phyloP scores from a whole-genome alignment of 1,139 yeast species.

The Fermentozyma sake region DNA sequence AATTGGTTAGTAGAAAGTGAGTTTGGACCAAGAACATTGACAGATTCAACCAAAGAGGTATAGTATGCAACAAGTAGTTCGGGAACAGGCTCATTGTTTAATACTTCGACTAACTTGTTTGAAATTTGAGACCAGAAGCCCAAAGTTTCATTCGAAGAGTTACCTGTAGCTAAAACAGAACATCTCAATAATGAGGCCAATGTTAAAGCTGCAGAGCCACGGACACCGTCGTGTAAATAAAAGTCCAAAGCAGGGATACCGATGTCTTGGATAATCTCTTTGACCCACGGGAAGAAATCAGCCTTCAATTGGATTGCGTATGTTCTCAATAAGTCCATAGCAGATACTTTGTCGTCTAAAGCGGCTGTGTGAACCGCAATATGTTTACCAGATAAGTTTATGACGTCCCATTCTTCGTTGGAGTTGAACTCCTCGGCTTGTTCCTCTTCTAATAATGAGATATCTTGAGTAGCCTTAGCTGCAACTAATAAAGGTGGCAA shows the following conservation, averaged over 20 bases:
- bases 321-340: conserved; percentile 83
- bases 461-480: conserved; percentile 88
- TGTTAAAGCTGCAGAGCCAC: conserved; percentile 83
- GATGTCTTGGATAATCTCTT: conserved; percentile 71
- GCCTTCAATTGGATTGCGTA: conserved; percentile 84
- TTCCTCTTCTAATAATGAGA: conserved; percentile 82
- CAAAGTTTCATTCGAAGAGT: conserved; percentile 51
- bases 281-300: conserved; percentile 78
- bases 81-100: conserved; percentile 76
- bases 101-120: conserved; percentile 62
- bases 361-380: conserved; percentile 92
- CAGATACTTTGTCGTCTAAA: conserved; percentile 87
- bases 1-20: conserved; percentile 57
- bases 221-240: conserved; percentile 89
- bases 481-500: conserved; percentile 81
- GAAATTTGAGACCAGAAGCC: conserved; percentile 72
- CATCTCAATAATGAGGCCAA: conserved; percentile 74
- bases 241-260: conserved; percentile 87
- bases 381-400: conserved; percentile 85
- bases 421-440: conserved; percentile 78
- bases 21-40: conserved; percentile 62
- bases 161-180: conserved; percentile 61
- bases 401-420: conserved; percentile 94
- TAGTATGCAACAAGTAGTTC: conserved; percentile 80
- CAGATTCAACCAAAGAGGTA: conserved; percentile 63